Conservation (phyloP, 208 protist species). For the Leishmania guyanensis region DNA sequence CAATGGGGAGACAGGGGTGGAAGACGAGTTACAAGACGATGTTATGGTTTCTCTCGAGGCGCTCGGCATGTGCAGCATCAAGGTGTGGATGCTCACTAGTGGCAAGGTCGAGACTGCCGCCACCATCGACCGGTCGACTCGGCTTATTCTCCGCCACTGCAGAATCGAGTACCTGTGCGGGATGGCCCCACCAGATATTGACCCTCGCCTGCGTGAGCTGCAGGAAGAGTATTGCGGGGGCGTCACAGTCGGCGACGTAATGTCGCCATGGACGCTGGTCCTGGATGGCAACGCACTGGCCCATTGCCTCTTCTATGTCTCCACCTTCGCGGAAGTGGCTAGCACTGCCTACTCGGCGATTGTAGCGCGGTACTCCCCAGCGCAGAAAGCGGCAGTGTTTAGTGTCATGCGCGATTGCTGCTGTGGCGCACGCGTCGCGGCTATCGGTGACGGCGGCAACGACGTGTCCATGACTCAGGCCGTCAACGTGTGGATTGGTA, state of each 20-base stretch:
- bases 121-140: slow-evolving; percentile 94
- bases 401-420: slow-evolving; percentile 68
- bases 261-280: slow-evolving; percentile 66
- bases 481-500: slow-evolving; percentile 97
- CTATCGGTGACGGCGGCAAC: slow-evolving; percentile 99
- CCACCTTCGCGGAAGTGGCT: slow-evolving; percentile 60
- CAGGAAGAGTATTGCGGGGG: slow-evolving; percentile 18
- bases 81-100: slow-evolving; percentile 99
- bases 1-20: slow-evolving; percentile 96
- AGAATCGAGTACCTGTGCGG: slow-evolving; percentile 58
- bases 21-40: slow-evolving; percentile 98
- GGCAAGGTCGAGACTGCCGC: slow-evolving; percentile 98
- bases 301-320: slow-evolving; percentile 55
- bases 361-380: slow-evolving; percentile 96
- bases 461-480: slow-evolving; percentile 97
- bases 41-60: slow-evolving; percentile 94
- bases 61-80: slow-evolving; percentile 97
- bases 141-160: slow-evolving; percentile 84
- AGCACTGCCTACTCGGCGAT: slow-evolving; percentile 91
- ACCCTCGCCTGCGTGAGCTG: slow-evolving; percentile 43
- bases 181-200: slow-evolving; percentile 38
- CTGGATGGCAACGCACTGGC: slow-evolving; percentile 78
- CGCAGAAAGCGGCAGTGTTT: slow-evolving; percentile 98
- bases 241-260: slow-evolving; percentile 9
- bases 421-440: slow-evolving; percentile 72